phyloP scores from a whole-genome alignment of 1,284 basidiomycete species.

The Polyporus tsugae region DNA sequence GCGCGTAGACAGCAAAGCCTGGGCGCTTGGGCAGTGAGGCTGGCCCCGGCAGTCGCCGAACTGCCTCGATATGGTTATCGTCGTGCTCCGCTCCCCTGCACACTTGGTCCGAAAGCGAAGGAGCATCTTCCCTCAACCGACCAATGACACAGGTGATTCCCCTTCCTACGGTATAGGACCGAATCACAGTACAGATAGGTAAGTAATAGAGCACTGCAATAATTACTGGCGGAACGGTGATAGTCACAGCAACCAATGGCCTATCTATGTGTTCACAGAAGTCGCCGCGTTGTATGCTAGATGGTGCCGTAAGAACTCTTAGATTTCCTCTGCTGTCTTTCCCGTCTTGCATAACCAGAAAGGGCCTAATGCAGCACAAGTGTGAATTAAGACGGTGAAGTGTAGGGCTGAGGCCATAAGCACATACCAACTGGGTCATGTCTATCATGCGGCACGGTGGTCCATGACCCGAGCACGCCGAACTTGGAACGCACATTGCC shows the following conservation, averaged over 20 bases:
- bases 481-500: constrained; percentile 65
- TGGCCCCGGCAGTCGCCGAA: constrained; percentile 9
- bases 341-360: constrained; percentile 45
- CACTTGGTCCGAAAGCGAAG: background rate
- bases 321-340: constrained; percentile 4
- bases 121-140: background rate
- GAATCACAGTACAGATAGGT: background rate
- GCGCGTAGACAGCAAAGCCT: background rate
- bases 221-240: background rate
- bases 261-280: background rate
- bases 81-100: background rate
- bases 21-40: background rate
- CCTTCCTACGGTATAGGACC: background rate
- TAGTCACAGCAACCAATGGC: too few species aligned
- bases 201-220: background rate
- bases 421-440: constrained; percentile 48
- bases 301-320: background rate
- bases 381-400: background rate
- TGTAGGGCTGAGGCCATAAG: too few species aligned
- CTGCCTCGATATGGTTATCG: constrained; percentile 2
- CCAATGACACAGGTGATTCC: background rate
- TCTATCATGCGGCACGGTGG: constrained; percentile 68
- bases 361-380: constrained; percentile 36
- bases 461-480: constrained; percentile 74
- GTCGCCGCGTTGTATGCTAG: background rate